Conservation (phyloP, 371 early-diverging fungal genomes). For the Massospora cicadina region DNA sequence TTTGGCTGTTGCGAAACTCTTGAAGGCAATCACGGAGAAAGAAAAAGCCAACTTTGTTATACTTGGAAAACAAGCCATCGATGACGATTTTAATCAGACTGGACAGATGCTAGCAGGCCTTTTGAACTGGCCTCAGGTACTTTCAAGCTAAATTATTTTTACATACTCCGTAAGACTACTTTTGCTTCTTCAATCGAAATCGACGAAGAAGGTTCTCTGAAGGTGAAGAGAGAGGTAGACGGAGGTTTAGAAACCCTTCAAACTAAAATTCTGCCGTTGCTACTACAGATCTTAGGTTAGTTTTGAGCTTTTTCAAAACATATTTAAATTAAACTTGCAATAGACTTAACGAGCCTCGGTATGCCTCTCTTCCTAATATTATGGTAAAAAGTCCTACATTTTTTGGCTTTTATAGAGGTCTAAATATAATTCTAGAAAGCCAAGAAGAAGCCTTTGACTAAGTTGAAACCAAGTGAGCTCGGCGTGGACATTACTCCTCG, state of each 20-base stretch:
- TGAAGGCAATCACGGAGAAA: conserved; percentile 71
- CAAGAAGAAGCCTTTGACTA: conserved; percentile 91
- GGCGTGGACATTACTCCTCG: conserved; percentile 72
- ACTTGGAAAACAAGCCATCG: conserved; percentile 97
- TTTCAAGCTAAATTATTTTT: neutral
- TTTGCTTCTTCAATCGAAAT: conserved; percentile 93
- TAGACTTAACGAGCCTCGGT: conserved; percentile 89
- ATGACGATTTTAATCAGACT: conserved; percentile 93
- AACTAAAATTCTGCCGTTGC: conserved; percentile 68
- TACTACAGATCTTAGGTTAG: conserved; percentile 89
- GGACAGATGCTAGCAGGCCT: conserved; percentile 97
- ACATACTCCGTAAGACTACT: conserved; percentile 42
- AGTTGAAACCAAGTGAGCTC: conserved; percentile 59
- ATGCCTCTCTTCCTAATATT: conserved; percentile 84
- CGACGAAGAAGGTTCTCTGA: conserved; percentile 29
- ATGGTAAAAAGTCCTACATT: conserved; percentile 28
- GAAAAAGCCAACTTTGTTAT: conserved; percentile 87
- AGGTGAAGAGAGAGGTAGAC: conserved; percentile 89
- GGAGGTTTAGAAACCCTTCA: conserved; percentile 90
- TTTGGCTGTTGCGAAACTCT: conserved; percentile 77
- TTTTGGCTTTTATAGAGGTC: neutral
- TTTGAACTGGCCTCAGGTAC: conserved; percentile 83
- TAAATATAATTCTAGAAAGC: conserved; percentile 56
- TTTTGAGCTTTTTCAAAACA: neutral
- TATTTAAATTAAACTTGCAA: neutral